Evolutionary conservation across 2,329 filamentous ascomycete genomes (phyloP).

Genomic region (Ophioceras dolichostomum): DNA sequence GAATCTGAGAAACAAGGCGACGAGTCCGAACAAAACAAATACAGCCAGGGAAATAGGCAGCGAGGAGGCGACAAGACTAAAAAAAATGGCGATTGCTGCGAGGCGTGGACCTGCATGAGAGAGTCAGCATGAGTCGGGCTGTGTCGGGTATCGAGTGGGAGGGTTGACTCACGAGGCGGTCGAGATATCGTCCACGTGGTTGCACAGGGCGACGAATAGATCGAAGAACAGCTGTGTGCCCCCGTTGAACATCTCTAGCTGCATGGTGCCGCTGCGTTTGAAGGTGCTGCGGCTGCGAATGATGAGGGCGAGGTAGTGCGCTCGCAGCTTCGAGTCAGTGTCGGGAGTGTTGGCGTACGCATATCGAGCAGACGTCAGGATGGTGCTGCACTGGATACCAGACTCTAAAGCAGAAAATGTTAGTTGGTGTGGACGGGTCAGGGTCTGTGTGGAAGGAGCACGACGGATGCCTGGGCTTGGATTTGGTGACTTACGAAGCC

Average conservation of each 20-base stretch:
- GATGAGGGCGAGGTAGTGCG: slow-evolving; percentile 86
- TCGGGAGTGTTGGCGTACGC: slow-evolving; percentile 85
- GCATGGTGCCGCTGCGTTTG: slow-evolving; percentile 90
- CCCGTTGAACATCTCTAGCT: slow-evolving; percentile 83
- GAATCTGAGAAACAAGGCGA: slow-evolving; percentile 3
- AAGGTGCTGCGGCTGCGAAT: slow-evolving; percentile 80
- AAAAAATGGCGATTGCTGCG: slow-evolving; percentile 32
- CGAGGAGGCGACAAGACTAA: slow-evolving; percentile 7
- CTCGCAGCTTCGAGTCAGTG: slow-evolving; percentile 78
- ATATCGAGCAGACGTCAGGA: slow-evolving; percentile 76
- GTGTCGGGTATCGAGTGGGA: too few relatives aligned
- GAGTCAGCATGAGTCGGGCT: too few relatives aligned
- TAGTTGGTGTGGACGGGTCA: too few relatives aligned
- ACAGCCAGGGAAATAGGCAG: neutral
- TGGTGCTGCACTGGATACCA: slow-evolving; percentile 73
- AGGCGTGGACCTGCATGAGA: slow-evolving; percentile 21
- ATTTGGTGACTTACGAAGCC: slow-evolving; percentile 56
- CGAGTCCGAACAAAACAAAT: neutral
- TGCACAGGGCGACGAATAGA: slow-evolving; percentile 83
- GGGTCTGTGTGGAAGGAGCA: neutral
- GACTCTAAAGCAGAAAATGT: slow-evolving; percentile 35
- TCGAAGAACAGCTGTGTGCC: slow-evolving; percentile 82
- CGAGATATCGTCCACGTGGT: slow-evolving; percentile 67
- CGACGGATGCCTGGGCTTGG: too few relatives aligned
- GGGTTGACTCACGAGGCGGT: slow-evolving; percentile 35